Evolutionary conservation across 768 basidiomycete genomes (phyloP).

Genomic region (Phaeotremella fagi): DNA sequence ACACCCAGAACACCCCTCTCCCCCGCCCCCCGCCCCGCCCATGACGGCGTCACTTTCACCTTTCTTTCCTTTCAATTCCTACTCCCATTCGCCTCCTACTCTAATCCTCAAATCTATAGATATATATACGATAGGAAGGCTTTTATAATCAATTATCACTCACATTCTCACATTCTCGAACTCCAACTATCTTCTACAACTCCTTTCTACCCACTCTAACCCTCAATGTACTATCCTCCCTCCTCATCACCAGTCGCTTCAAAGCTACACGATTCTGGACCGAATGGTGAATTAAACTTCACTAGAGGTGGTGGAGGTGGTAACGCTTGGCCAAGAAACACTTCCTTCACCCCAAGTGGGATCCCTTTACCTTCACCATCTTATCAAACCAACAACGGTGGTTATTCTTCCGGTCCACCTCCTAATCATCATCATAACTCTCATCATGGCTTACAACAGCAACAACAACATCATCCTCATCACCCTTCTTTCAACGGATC

Average conservation of each 20-base stretch:
- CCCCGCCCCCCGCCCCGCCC: too few species aligned
- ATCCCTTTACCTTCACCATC: conserved; percentile 18
- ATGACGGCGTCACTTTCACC: too few species aligned
- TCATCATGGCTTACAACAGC: conserved; percentile 10
- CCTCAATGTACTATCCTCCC: conserved; percentile 29
- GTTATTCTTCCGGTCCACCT: conserved; percentile 5
- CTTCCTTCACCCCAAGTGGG: conserved; percentile 19
- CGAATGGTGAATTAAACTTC: conserved; percentile 1
- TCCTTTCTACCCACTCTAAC: not conserved
- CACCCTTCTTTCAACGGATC: conserved; percentile 23
- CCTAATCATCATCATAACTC: not conserved
- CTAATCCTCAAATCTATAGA: not conserved
- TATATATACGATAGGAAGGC: not conserved
- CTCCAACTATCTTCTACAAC: not conserved
- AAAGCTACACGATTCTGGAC: conserved; percentile 22
- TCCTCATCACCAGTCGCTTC: conserved; percentile 15
- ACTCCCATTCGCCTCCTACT: not conserved
- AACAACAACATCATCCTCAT: conserved; percentile 14
- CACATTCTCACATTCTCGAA: not conserved
- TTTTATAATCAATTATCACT: not conserved
- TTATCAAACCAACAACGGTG: conserved; percentile 9
- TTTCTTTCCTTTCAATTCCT: too few species aligned
- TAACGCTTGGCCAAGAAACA: conserved; percentile 18
- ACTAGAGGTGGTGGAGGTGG: conserved; percentile 11
- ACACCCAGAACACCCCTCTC: too few species aligned